phyloP scores from a whole-genome alignment of 257 asterid species.

The Henckelia pumila region DNA sequence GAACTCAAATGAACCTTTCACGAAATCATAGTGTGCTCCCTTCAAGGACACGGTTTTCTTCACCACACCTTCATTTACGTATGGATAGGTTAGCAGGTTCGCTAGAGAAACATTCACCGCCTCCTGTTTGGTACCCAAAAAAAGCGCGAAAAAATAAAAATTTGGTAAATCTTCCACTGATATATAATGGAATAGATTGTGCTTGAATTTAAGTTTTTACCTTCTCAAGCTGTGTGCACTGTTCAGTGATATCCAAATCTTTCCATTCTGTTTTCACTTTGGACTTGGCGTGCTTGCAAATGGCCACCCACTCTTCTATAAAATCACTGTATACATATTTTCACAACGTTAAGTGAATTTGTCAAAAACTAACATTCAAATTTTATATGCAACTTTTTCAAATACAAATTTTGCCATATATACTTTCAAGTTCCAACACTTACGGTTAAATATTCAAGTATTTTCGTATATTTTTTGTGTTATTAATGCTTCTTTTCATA shows the following conservation, averaged over 20 bases:
- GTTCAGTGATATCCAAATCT: slow-evolving; percentile 44
- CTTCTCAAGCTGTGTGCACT: slow-evolving; percentile 68
- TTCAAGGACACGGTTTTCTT: slow-evolving; percentile 51
- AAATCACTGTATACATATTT: slow-evolving; percentile 49
- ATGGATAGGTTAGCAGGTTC: slow-evolving; percentile 71
- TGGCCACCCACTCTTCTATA: slow-evolving; percentile 87
- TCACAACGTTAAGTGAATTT: background rate
- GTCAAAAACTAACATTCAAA: background rate
- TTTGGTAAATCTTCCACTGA: background rate
- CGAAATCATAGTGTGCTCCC: slow-evolving; percentile 93
- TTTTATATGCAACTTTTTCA: too few species aligned
- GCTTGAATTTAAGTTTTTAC: slow-evolving; percentile 27
- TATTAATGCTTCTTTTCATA: background rate
- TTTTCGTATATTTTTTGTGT: background rate
- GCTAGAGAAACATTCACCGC: slow-evolving; percentile 79
- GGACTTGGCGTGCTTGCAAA: slow-evolving; percentile 64
- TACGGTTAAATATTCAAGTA: background rate
- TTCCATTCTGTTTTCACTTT: slow-evolving; percentile 50
- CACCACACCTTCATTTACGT: slow-evolving; percentile 68
- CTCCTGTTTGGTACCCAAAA: slow-evolving; percentile 45
- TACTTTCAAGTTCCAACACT: too few species aligned
- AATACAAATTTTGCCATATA: too few species aligned
- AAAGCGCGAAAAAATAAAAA: background rate
- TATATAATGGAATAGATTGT: too few species aligned
- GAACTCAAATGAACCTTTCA: slow-evolving; percentile 64